Percentiles rank a stretch among this genome's conserved stretches.
Conservation (phyloP, 208 protist genomes). For the Borovskyia barvae region DNA sequence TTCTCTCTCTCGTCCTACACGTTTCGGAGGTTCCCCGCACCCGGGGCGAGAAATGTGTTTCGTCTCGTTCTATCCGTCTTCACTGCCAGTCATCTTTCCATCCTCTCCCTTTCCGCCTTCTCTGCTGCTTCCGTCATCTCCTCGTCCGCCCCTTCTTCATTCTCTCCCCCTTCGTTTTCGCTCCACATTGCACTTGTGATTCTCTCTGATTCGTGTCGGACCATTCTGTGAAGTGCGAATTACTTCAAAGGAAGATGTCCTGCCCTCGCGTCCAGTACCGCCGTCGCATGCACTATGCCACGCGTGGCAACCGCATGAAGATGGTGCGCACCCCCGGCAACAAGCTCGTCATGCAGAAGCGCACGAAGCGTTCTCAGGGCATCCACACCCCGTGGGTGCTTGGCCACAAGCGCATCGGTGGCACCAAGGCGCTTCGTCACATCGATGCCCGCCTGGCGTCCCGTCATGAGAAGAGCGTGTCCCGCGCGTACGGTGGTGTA, state of each 20-base stretch:
- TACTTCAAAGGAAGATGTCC: conserved; percentile 33
- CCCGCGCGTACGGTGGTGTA: conserved; percentile 96
- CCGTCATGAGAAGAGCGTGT: conserved; percentile 95
- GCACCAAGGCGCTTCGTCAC: conserved; percentile 91
- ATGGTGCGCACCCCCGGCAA: conserved; percentile 90
- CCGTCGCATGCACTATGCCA: conserved; percentile 81
- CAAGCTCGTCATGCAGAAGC: conserved; percentile 94
- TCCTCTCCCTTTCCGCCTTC: too few species aligned
- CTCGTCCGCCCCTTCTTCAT: too few species aligned
- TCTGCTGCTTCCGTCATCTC: too few species aligned
- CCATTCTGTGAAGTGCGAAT: too few species aligned
- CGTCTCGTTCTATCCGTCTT: conserved; percentile 6
- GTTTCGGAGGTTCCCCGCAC: too few species aligned
- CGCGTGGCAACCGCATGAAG: conserved; percentile 76
- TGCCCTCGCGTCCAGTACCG: conserved; percentile 79
- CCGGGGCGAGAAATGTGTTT: too few species aligned
- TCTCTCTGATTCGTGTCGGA: too few species aligned
- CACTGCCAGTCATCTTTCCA: background rate
- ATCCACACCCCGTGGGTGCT: conserved; percentile 93
- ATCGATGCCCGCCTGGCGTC: conserved; percentile 76
- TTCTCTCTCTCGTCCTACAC: too few species aligned
- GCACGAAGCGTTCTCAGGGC: conserved; percentile 92
- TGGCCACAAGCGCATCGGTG: conserved; percentile 90
- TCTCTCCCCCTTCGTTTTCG: too few species aligned
- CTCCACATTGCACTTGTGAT: too few species aligned